Conservation (phyloP, 306 rosid species). For the Medicago arabica region DNA sequence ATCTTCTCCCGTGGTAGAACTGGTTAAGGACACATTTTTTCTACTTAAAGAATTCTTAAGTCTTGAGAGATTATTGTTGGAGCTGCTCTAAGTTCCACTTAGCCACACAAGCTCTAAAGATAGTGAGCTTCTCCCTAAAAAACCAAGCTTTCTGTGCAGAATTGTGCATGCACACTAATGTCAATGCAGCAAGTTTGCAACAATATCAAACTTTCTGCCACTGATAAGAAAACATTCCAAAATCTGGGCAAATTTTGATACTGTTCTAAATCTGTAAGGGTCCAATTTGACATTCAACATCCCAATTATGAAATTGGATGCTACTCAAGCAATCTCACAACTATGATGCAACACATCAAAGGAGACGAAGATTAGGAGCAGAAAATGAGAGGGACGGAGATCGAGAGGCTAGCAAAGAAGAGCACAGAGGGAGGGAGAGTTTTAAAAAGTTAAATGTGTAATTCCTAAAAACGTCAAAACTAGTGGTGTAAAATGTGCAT, state of each 20-base stretch:
- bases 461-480: no score
- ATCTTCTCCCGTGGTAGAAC: no score
- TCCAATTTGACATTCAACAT: not conserved
- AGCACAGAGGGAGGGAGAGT: no score
- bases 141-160: not conserved
- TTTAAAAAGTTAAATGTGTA: no score
- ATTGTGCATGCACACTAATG: not conserved
- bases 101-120: no score
- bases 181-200: not conserved
- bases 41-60: no score
- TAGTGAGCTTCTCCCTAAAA: not conserved
- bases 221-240: not conserved
- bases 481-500: no score
- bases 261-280: not conserved
- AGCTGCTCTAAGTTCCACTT: no score
- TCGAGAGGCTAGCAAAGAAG: no score
- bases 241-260: not conserved
- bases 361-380: not conserved
- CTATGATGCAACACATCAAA: not conserved
- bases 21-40: no score
- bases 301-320: not conserved
- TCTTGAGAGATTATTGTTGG: no score
- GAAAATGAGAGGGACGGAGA: not conserved
- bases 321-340: not conserved
- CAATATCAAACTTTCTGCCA: not conserved